These are phyloP conservation scores for Hydrangea macrophylla DNA, from an alignment of 148 eudicot species.

Conservation along the genomic window DNA sequence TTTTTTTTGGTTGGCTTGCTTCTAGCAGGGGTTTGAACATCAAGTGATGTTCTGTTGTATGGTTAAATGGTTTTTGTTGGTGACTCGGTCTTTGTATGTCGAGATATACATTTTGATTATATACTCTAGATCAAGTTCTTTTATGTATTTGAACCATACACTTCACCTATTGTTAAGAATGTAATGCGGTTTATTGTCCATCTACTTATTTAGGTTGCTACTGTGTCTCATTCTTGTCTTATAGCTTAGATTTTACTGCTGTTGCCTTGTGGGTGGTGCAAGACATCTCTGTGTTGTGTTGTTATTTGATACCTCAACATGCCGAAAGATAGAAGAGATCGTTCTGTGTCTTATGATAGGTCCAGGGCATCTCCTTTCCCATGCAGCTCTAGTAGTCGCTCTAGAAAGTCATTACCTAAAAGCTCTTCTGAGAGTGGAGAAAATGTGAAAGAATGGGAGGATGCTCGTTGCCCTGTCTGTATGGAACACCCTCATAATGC, in stretches of 20 bases:
- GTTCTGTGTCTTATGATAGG: conserved; percentile 44
- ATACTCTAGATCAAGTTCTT: not conserved
- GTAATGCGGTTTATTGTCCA: not conserved
- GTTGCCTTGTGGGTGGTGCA: conserved; percentile 6
- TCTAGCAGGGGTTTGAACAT: not conserved
- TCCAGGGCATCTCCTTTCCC: conserved; percentile 49
- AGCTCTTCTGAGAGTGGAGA: conserved; percentile 45
- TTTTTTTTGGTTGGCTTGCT: not conserved
- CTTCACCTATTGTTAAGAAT: not conserved
- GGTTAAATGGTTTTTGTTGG: not conserved
- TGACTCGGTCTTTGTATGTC: not conserved
- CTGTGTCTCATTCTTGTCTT: not conserved
- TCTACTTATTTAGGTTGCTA: conserved; percentile 3
- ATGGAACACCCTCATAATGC: conserved; percentile 99
- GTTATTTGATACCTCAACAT: conserved; percentile 29
- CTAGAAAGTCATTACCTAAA: conserved; percentile 33
- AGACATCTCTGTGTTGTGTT: not conserved
- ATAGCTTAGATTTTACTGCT: conserved; percentile 5
- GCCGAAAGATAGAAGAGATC: conserved; percentile 64
- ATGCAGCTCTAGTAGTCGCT: conserved; percentile 55
- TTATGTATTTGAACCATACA: too few relatives aligned
- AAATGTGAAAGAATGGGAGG: conserved; percentile 85
- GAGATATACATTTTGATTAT: not conserved
- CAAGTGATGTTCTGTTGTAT: too few relatives aligned
- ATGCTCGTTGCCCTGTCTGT: conserved; percentile 87